These are phyloP conservation scores for Podospora comata DNA, from an alignment of 495 filamentous ascomycete genomes.

Conservation along the genomic window DNA sequence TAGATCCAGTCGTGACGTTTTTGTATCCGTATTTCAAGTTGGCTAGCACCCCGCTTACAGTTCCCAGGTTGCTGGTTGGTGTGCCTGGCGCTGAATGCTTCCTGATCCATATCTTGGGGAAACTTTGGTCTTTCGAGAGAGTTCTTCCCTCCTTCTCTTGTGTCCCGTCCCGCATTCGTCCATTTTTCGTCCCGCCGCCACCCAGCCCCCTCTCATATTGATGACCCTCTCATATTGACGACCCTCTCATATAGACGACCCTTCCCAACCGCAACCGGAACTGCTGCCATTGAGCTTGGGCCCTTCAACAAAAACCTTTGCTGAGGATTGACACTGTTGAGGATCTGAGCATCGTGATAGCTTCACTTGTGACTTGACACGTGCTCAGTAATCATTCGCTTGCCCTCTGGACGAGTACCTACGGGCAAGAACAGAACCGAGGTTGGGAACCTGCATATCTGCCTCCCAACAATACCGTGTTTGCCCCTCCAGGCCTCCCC, in stretches of 20 bases:
- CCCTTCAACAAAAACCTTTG: not conserved
- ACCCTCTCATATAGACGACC: not conserved
- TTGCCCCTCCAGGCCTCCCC: not conserved
- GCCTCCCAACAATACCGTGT: not conserved
- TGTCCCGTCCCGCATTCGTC: constrained; percentile 6
- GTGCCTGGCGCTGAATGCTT: not conserved
- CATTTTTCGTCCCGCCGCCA: not conserved
- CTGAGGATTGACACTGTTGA: not conserved
- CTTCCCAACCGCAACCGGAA: not conserved
- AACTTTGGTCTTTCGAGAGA: not conserved
- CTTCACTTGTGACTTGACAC: not conserved
- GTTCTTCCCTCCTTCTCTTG: not conserved
- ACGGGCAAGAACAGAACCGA: not conserved
- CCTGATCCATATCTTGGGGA: not conserved
- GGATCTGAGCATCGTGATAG: not conserved
- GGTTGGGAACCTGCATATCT: not conserved
- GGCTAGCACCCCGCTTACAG: not conserved
- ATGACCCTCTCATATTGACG: not conserved
- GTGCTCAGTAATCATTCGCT: not conserved
- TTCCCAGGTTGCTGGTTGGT: not conserved
- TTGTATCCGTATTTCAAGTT: not conserved
- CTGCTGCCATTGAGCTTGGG: not conserved
- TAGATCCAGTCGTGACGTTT: not conserved
- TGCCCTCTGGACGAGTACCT: not conserved
- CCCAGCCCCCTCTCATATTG: not conserved